Evolutionary conservation across 2,329 filamentous ascomycete genomes (phyloP).

Genomic region (Aspergillus aculeatus): DNA sequence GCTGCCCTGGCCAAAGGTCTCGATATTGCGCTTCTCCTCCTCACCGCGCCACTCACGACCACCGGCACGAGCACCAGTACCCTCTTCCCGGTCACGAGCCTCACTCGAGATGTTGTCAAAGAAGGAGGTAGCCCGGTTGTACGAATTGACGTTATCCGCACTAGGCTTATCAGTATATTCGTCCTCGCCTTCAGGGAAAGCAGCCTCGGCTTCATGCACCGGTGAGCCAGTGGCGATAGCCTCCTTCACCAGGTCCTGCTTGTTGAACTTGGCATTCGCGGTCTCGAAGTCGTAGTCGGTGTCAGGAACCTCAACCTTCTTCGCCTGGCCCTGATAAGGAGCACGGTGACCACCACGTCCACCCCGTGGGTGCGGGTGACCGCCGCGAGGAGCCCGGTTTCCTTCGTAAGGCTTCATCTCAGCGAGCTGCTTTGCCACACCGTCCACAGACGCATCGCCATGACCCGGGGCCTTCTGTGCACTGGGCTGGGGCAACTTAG

Average conservation of each 20-base stretch:
- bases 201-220: conserved; percentile 52
- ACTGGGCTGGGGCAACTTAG: conserved; percentile 46
- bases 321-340: conserved; percentile 45
- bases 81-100: conserved; percentile 80
- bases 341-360: conserved; percentile 48
- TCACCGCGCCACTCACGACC: conserved; percentile 87
- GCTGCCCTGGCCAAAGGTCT: conserved; percentile 95
- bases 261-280: conserved; percentile 85
- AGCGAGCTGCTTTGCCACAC: conserved; percentile 46
- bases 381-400: conserved; percentile 39
- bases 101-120: conserved; percentile 99
- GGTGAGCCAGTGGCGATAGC: conserved; percentile 77
- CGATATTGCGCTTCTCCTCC: conserved; percentile 92
- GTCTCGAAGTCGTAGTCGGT: conserved; percentile 90
- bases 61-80: conserved; percentile 62
- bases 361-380: conserved; percentile 43
- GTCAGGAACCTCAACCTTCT: conserved; percentile 82
- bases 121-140: conserved; percentile 88
- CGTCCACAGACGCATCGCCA: conserved; percentile 39
- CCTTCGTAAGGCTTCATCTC: conserved; percentile 46
- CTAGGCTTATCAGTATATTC: conserved; percentile 36
- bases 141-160: conserved; percentile 52
- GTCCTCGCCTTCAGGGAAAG: conserved; percentile 40
- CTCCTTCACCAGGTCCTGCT: conserved; percentile 84
- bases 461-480: conserved; percentile 35